Evolutionary conservation across 1,284 basidiomycete genomes (phyloP), one percentile per base, ranked within the genome.

Genomic region (Gymnopus androsaceus): DNA sequence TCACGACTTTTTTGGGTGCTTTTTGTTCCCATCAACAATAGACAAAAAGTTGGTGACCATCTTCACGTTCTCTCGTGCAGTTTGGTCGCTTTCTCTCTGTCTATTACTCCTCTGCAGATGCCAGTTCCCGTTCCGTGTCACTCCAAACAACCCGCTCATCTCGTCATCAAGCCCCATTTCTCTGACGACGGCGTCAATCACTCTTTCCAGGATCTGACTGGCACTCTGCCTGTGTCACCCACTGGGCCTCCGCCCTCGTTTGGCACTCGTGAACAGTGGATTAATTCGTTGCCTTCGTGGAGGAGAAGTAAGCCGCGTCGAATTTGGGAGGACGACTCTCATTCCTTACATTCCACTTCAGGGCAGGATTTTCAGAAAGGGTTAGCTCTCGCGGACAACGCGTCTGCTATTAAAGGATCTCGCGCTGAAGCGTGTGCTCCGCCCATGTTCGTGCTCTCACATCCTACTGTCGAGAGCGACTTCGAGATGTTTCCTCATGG

Each of bases 401-500:
- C 83, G 75, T 69, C 79, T 68, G 84, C 82, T 76, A 89, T 87
- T 88, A 89, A 90, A 88, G 88, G 88, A 83, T 68, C 78, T 73
- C 84, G 75, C 83, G 85, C 84, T 81, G 78, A 88, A 81, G 84
- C 85, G 82, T 85, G 84, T 78, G 80, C 86, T 85, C 85, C 87
- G 85, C 88, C 88, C 87, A 72, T 78, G 72, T 75, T 72, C 60
- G 71, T 71, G 56, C 64, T 74, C 57, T 58, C 71, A 27, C 61
- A 66, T 34, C 61, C 57, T 37, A 57, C 59, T 33, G 73, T 73
- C 49, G 69, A 60, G 41, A 75, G 77, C 49, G 78, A 77, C 60
- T 77, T 79, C 59, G 75, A 78, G 59, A 77, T 79, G 72, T 11
- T 27, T 5, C 41, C 41, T 28, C 69, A 67, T 63, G 28, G 27